A percentile compares a stretch with the other conserved stretches of the same genome.
Conservation (phyloP, 2,329 filamentous ascomycete genomes). For the Lachnellula subtilissima region DNA sequence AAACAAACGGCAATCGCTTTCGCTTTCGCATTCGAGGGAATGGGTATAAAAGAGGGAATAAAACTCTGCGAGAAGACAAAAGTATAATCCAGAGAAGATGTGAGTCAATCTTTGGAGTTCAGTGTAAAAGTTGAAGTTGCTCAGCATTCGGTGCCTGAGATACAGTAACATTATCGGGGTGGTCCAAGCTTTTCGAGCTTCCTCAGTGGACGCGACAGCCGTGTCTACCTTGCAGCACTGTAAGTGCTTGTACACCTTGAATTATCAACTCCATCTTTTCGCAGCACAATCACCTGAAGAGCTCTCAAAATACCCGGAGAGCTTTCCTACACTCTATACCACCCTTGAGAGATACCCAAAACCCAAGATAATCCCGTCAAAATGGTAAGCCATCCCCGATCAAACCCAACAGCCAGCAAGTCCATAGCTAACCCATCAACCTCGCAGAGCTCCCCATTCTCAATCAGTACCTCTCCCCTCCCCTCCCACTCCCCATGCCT, state of each 20-base stretch:
- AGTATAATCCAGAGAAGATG: slow-evolving; percentile 70
- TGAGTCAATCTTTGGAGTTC: neutral
- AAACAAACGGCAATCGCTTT: neutral
- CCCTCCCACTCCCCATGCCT: slow-evolving; percentile 1
- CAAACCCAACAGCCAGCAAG: slow-evolving; percentile 2
- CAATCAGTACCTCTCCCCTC: slow-evolving; percentile 65
- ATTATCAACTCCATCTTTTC: slow-evolving; percentile 5
- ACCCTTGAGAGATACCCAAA: slow-evolving; percentile 2
- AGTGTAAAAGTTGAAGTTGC: neutral
- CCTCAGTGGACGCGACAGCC: slow-evolving; percentile 27
- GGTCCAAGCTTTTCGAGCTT: slow-evolving; percentile 30
- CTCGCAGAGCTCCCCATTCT: slow-evolving; percentile 78
- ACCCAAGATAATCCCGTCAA: slow-evolving; percentile 9
- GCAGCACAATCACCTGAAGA: slow-evolving; percentile 8
- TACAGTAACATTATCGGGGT: slow-evolving; percentile 1
- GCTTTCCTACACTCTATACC: neutral
- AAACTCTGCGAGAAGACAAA: slow-evolving; percentile 66
- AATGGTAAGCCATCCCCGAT: slow-evolving; percentile 25
- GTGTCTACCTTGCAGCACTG: slow-evolving; percentile 28
- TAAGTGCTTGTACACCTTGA: slow-evolving; percentile 1
- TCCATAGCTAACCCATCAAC: slow-evolving; percentile 30
- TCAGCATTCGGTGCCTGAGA: slow-evolving; percentile 23
- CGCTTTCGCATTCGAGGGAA: neutral
- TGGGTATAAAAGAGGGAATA: neutral
- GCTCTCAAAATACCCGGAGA: slow-evolving; percentile 11